Conservation (phyloP, 177 flowering plant genomes). For the Tripterygium wilfordii region DNA sequence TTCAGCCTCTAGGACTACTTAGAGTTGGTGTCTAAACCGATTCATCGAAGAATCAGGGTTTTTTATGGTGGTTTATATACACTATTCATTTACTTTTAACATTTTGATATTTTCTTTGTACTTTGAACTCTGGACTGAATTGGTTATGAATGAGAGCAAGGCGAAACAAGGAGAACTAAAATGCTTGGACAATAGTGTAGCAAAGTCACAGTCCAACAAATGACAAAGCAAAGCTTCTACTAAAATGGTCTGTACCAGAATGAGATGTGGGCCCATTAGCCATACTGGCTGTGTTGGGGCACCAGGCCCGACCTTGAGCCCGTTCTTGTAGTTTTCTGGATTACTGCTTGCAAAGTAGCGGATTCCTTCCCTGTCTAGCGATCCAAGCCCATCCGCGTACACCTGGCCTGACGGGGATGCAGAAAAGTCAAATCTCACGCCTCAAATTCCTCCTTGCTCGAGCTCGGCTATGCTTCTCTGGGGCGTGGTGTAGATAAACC, state of each 20-base stretch:
- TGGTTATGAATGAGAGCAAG: no score
- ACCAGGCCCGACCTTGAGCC: constrained; percentile 47
- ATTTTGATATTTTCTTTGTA: no score
- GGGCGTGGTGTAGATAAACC: constrained; percentile 68
- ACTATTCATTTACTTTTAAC: no score
- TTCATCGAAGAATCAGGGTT: no score
- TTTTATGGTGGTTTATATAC: no score
- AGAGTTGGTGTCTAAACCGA: no score
- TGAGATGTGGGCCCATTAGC: constrained; percentile 19
- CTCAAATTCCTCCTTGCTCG: constrained; percentile 46
- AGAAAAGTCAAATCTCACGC: constrained; percentile 59
- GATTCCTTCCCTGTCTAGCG: constrained; percentile 48
- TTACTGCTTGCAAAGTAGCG: constrained; percentile 66
- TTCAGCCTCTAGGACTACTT: no score
- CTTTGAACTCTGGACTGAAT: no score
- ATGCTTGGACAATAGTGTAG: no score
- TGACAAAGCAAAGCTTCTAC: not conserved
- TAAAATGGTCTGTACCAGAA: constrained; percentile 13
- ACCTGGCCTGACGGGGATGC: constrained; percentile 66
- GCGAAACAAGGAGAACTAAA: no score
- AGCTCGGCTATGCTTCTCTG: constrained; percentile 54
- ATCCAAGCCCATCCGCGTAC: constrained; percentile 57
- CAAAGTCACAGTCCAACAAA: constrained; percentile 4
- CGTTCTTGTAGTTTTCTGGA: constrained; percentile 55
- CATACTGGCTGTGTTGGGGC: not conserved